A percentile compares a stretch with the other conserved stretches of the same genome.
These are phyloP conservation scores for Lepiota brunneoincarnata DNA, from an alignment of 768 basidiomycete genomes.

Conservation along the genomic window DNA sequence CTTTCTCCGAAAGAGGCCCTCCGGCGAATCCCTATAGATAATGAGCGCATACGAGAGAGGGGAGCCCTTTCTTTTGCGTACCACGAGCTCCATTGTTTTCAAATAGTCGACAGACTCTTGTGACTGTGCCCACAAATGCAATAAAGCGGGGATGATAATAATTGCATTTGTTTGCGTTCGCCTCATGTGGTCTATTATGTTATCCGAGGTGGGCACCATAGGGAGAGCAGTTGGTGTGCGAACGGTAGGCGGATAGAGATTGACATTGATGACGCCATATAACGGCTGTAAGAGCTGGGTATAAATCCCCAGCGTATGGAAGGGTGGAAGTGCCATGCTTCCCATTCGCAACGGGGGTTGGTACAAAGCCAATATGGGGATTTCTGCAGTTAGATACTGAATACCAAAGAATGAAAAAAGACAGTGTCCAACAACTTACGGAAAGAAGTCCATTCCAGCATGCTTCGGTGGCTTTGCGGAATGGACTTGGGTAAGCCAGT, in stretches of 20 bases:
- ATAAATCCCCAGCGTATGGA: constrained; percentile 25
- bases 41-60: too few relatives aligned
- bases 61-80: too few relatives aligned
- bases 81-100: constrained; percentile 22
- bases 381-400: too few relatives aligned
- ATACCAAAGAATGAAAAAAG: too few relatives aligned
- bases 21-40: too few relatives aligned
- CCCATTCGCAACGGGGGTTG: constrained; percentile 17
- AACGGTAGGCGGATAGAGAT: constrained; percentile 21
- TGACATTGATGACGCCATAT: constrained; percentile 9
- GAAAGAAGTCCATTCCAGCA: too few relatives aligned
- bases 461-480: too few relatives aligned
- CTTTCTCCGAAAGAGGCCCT: too few relatives aligned
- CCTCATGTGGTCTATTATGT: constrained; percentile 25
- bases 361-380: not conserved
- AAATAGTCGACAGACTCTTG: constrained; percentile 21
- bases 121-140: constrained; percentile 20
- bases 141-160: constrained; percentile 26
- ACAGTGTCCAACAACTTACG: too few relatives aligned
- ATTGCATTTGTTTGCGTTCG: constrained; percentile 18
- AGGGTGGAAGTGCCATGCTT: constrained; percentile 28
- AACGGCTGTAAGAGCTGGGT: constrained; percentile 22
- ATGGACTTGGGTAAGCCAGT: too few relatives aligned
- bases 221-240: constrained; percentile 22
- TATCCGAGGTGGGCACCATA: constrained; percentile 30